These are phyloP conservation scores for Psilocybe cyanescens DNA, from an alignment of 768 basidiomycete species.

Conservation along the genomic window DNA sequence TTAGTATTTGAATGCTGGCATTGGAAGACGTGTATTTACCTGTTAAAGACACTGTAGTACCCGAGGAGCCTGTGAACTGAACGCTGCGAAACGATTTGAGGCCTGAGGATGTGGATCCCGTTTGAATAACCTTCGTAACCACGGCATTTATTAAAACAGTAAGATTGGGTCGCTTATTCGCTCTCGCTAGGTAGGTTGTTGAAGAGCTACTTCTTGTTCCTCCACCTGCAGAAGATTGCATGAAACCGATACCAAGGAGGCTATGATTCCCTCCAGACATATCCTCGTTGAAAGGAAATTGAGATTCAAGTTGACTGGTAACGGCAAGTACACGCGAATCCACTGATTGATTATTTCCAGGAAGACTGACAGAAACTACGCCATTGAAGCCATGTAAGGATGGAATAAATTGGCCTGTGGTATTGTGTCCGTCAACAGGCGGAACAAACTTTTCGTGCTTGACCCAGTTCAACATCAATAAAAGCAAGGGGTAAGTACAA, in stretches of 20 bases:
- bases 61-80: conserved; percentile 16
- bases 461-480: no score
- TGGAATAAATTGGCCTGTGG: neutral
- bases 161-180: conserved; percentile 11
- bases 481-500: neutral
- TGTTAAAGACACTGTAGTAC: neutral
- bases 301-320: conserved; percentile 22
- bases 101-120: conserved; percentile 6
- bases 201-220: conserved; percentile 19
- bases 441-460: conserved; percentile 1
- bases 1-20: neutral
- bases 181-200: conserved; percentile 9
- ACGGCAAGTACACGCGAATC: conserved; percentile 20
- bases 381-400: conserved; percentile 2
- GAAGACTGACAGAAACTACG: neutral
- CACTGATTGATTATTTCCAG: neutral
- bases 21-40: neutral
- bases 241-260: conserved; percentile 17
- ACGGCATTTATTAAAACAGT: conserved; percentile 17
- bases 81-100: conserved; percentile 25
- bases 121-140: conserved; percentile 23
- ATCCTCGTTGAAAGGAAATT: conserved; percentile 38
- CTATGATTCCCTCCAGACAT: conserved; percentile 13
- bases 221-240: conserved; percentile 10
- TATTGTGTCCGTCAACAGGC: conserved; percentile 4